These are phyloP conservation scores for Neoascochyta sp. DNA, from an alignment of 2,329 filamentous ascomycete species.

Conservation along the genomic window DNA sequence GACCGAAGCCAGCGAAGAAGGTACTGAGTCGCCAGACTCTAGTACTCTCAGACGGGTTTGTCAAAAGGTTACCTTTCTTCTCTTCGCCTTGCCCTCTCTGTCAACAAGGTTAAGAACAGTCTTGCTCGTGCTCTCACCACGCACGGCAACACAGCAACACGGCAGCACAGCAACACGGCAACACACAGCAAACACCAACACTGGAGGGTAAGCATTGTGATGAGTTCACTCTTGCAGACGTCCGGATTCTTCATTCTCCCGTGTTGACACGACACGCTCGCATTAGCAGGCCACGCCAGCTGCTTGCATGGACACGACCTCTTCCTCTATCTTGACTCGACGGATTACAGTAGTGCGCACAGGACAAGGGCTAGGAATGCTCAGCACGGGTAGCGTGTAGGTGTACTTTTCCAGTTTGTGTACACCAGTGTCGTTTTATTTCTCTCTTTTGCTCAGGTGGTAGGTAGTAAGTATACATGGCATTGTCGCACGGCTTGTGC, in stretches of 20 bases:
- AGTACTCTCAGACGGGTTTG: constrained; percentile 33
- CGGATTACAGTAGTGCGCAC: neutral
- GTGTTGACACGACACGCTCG: neutral
- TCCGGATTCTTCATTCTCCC: neutral
- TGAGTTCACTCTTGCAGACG: constrained; percentile 6
- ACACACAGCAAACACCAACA: constrained; percentile 6
- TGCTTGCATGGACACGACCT: too few species aligned
- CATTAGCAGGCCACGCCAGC: neutral
- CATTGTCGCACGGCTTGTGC: constrained; percentile 1
- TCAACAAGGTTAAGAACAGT: constrained; percentile 36
- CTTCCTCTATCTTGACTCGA: too few species aligned
- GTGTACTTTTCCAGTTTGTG: constrained; percentile 14
- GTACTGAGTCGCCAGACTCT: constrained; percentile 45
- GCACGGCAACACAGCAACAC: too few species aligned
- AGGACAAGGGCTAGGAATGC: neutral
- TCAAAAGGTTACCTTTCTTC: constrained; percentile 37
- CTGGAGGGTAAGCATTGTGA: constrained; percentile 25
- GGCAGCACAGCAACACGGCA: constrained; percentile 17
- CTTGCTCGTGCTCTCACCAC: too few species aligned
- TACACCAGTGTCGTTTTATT: constrained; percentile 10
- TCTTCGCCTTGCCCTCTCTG: constrained; percentile 31
- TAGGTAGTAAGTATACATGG: constrained; percentile 30
- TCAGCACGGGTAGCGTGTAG: neutral
- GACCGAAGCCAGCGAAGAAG: constrained; percentile 62
- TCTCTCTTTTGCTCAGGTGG: constrained; percentile 7